Evolutionary conservation across 2,329 filamentous ascomycete species (phyloP), one percentile per base, ranked within the genome.

Genomic region (Claviceps sp.): DNA sequence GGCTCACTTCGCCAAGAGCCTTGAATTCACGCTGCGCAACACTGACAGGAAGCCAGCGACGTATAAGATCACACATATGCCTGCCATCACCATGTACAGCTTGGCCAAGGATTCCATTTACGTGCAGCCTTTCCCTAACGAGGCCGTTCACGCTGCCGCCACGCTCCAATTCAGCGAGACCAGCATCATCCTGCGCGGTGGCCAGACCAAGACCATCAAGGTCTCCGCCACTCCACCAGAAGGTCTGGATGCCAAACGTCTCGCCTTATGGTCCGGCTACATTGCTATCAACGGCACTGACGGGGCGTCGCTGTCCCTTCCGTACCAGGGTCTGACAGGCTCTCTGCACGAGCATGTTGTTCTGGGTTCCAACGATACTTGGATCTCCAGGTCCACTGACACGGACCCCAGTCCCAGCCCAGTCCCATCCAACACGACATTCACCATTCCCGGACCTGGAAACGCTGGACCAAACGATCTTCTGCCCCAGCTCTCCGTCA

Each of bases 11-110:
- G 62, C 63, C 46, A 63, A 68, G 11, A 68, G 66, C 2, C 66
- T 73, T 44, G 72, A 73, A 56, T 80, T 84, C 60, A 73, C 69
- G 41, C 70, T 85, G 56, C 70, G 64, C 58, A 84, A 84, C 67
- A 68, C 68, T 5, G 76, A 74, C 47, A 63, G 63, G 16, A 66
- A 69, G 24, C 62, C 68, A 0, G 62, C 80, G 48, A 74, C 73
- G 5, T 82, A 80, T 63, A 66, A 68, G 6, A 64, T 84, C 13
- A 70, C 68, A 30, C 70, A 80, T 54, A 63, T 72, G 7, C 70
- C 72, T 2, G 72, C 78, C 13, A 64, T 71, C 13, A 78, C 78
- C 3, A 72, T 73, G 51, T 82, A 81, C 62, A 76, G 78, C 1
- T 64, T 69, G 1, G 59, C 58, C 24, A 57, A 61, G 2, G 59